These are phyloP conservation scores for Cladophialophora exuberans DNA, from an alignment of 2,329 filamentous ascomycete species.

Conservation along the genomic window DNA sequence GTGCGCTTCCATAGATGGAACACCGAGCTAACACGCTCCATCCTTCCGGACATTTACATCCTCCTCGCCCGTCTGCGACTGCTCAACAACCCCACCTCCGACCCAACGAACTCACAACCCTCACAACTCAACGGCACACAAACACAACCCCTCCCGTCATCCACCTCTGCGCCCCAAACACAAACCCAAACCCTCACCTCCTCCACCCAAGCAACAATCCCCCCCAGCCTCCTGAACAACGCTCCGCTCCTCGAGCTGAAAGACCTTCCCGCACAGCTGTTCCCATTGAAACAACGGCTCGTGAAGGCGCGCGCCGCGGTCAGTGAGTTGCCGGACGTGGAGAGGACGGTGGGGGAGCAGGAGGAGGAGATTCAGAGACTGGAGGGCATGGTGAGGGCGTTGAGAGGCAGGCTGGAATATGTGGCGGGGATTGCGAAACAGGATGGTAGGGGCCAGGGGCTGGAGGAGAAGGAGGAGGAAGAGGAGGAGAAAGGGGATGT, in stretches of 20 bases:
- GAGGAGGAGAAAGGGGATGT: not conserved
- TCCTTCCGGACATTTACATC: constrained; percentile 77
- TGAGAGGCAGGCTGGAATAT: constrained; percentile 45
- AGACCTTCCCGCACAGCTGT: constrained; percentile 77
- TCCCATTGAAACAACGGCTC: constrained; percentile 79
- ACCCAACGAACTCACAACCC: constrained; percentile 33
- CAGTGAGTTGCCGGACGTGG: constrained; percentile 47
- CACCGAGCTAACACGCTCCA: too few relatives aligned
- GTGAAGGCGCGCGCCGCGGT: constrained; percentile 68
- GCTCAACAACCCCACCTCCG: constrained; percentile 49
- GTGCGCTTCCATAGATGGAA: too few relatives aligned
- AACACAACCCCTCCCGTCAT: constrained; percentile 32
- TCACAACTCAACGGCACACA: constrained; percentile 33
- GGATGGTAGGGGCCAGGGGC: not conserved
- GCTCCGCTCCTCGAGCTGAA: constrained; percentile 62
- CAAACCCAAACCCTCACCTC: constrained; percentile 30
- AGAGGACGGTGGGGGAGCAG: constrained; percentile 49
- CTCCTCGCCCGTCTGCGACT: constrained; percentile 70
- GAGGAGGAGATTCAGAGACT: constrained; percentile 48
- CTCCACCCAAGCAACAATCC: constrained; percentile 32
- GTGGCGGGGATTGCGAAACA: constrained; percentile 40
- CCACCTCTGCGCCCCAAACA: constrained; percentile 39
- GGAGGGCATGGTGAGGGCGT: constrained; percentile 43
- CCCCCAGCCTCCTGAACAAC: constrained; percentile 11
- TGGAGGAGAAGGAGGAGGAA: not conserved